phyloP scores from a whole-genome alignment of 2,329 filamentous ascomycete genomes.

The Penicillium digitatum region DNA sequence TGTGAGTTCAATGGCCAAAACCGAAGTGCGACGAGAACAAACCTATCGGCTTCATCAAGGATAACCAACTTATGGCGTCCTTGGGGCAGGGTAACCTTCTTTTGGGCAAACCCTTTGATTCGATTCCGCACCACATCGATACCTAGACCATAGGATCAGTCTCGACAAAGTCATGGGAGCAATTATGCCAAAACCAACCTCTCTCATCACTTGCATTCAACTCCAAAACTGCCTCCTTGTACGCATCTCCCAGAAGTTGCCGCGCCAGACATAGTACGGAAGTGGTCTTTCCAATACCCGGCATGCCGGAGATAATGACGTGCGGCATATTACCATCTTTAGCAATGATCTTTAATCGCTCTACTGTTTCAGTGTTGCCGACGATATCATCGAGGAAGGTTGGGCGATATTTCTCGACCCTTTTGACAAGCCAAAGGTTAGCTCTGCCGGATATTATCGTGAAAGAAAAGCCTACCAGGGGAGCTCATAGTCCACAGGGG shows the following conservation, averaged over 20 bases:
- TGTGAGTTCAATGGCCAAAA: not conserved
- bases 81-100: slow-evolving; percentile 90
- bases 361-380: slow-evolving; percentile 95
- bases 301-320: slow-evolving; percentile 99
- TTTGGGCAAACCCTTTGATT: slow-evolving; percentile 98
- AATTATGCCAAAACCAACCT: slow-evolving; percentile 46
- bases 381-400: slow-evolving; percentile 95
- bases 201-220: slow-evolving; percentile 95
- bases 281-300: slow-evolving; percentile 97
- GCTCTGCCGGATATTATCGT: not conserved
- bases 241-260: slow-evolving; percentile 84
- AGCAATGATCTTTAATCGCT: slow-evolving; percentile 95
- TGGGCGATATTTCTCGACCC: slow-evolving; percentile 98
- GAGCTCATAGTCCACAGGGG: slow-evolving; percentile 46
- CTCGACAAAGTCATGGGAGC: not conserved
- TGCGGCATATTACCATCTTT: slow-evolving; percentile 99
- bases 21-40: slow-evolving; percentile 2
- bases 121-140: slow-evolving; percentile 96
- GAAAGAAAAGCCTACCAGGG: slow-evolving; percentile 41
- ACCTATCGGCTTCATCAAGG: slow-evolving; percentile 91
- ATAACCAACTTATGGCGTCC: slow-evolving; percentile 96
- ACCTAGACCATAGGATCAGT: slow-evolving; percentile 47
- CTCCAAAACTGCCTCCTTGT: slow-evolving; percentile 96
- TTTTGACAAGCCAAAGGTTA: slow-evolving; percentile 39
- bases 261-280: slow-evolving; percentile 89